Percentiles rank a stretch among this genome's conserved stretches.
Evolutionary conservation across 2,329 filamentous ascomycete genomes (phyloP).

Genomic region (Hymenoscyphus scutula): DNA sequence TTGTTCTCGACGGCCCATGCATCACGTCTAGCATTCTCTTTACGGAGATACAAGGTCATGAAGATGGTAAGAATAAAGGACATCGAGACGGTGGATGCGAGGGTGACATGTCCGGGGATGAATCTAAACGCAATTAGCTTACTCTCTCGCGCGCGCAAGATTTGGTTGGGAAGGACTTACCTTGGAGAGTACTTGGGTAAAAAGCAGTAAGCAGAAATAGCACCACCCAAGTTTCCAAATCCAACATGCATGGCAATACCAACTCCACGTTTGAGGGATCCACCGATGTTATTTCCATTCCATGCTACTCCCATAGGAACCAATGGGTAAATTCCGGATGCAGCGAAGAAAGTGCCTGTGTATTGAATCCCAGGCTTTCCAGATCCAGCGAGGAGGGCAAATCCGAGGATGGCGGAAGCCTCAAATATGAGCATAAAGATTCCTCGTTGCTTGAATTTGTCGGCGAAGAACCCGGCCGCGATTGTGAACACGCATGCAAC

Average conservation of each 20-base stretch:
- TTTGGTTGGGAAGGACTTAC: conserved; percentile 26
- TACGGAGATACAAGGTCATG: conserved; percentile 56
- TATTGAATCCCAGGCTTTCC: conserved; percentile 68
- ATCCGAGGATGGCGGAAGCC: conserved; percentile 69
- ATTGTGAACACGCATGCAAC: conserved; percentile 66
- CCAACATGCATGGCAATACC: conserved; percentile 84
- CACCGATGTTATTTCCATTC: conserved; percentile 83
- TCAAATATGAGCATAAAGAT: conserved; percentile 64
- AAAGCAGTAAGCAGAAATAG: conserved; percentile 51
- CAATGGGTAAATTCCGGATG: conserved; percentile 75
- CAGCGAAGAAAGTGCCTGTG: conserved; percentile 76
- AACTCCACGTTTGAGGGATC: conserved; percentile 88
- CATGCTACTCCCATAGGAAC: conserved; percentile 84
- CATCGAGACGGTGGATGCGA: conserved; percentile 46
- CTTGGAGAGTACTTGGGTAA: conserved; percentile 40
- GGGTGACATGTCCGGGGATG: conserved; percentile 45
- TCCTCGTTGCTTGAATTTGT: conserved; percentile 68
- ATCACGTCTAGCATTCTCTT: conserved; percentile 56
- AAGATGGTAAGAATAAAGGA: conserved; percentile 48
- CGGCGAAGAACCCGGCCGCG: conserved; percentile 67
- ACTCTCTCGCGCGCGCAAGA: neutral
- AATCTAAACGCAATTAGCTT: conserved; percentile 36
- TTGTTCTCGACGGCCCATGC: conserved; percentile 36
- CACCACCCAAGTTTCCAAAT: conserved; percentile 85
- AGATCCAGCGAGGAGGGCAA: conserved; percentile 71